A percentile compares a stretch with the other conserved stretches of the same genome.
These are phyloP conservation scores for Tympanopsis confertula DNA, from an alignment of 2,329 filamentous ascomycete species.

Conservation along the genomic window DNA sequence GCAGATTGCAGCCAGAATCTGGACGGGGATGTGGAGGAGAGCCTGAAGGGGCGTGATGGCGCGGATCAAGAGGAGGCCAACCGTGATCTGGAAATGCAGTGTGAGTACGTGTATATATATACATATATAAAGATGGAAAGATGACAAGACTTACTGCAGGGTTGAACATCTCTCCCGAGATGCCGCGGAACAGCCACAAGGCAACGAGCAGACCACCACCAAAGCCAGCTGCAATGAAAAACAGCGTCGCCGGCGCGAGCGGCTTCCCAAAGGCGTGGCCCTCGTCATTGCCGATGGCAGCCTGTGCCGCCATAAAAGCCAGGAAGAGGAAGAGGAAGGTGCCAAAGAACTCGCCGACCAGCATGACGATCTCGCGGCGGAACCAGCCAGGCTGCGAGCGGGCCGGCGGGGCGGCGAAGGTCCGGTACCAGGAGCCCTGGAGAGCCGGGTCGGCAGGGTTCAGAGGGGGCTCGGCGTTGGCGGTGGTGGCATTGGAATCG, in stretches of 20 bases:
- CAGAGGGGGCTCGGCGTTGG: no score
- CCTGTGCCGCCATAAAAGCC: not conserved
- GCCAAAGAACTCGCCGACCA: conserved; percentile 1
- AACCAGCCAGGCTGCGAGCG: not conserved
- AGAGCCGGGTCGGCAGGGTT: no score
- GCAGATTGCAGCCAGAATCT: conserved; percentile 22
- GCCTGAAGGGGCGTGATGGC: conserved; percentile 19
- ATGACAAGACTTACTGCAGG: not conserved
- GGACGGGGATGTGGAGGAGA: conserved; percentile 16
- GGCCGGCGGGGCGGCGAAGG: no score
- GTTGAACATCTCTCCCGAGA: not conserved
- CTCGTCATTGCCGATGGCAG: not conserved
- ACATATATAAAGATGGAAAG: not conserved
- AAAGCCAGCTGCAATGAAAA: not conserved
- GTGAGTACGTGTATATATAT: no score
- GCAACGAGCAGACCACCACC: not conserved
- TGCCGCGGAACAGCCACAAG: not conserved
- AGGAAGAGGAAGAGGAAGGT: conserved; percentile 1
- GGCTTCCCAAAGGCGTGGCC: not conserved
- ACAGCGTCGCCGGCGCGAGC: not conserved
- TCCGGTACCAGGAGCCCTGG: no score
- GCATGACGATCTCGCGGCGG: not conserved
- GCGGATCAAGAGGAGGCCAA: conserved; percentile 20
- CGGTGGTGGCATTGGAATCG: no score
- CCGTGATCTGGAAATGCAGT: conserved; percentile 11